Evolutionary conservation across 1,284 basidiomycete genomes (phyloP), one percentile per base, ranked within the genome.

Genomic region (Pseudozyma tsukubaensis): DNA sequence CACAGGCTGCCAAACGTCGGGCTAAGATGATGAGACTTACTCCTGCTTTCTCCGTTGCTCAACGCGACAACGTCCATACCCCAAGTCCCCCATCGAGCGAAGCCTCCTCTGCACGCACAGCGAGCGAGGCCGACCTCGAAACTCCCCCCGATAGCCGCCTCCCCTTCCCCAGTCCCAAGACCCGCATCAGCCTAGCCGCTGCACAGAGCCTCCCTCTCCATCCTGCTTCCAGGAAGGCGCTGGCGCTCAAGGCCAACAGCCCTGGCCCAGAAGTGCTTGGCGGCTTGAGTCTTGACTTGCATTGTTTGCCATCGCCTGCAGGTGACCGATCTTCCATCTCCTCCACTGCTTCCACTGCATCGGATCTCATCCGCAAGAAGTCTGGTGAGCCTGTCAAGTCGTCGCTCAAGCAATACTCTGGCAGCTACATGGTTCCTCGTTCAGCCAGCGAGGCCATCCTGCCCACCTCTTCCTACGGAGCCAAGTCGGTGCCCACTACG

Each of bases 361-460:
- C 65, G 13, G 76, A 80, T 2, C 82, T 91, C 60, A 86, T 92
- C 37, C 89, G 94, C 62, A 97, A 96, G 85, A 97, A 97, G 86
- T 94, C 93, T 24, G 94, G 94, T 36, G 92, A 97, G 86, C 90
- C 93, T 1, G 89, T 98, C 82, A 94, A 94, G 85, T 91, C 94
- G 2, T 94, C 94, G 2, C 88, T 98, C 77, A 97, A 97, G 86
- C 87, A 89, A 16, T 88, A 88, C 65, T 58, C 66, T 29, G 87
- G 76, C 89, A 40, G 82, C 36, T 76, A 78, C 65, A 56, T 80
- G n/a, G 55, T 55, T 18, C 64, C 69, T 82, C 40, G 75, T 54
- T 66, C 68, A 42, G 87, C 76, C 88, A 89, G 89, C 90, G 55
- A 70, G 42, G 56, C 77, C 40, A 56, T 64, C 55, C 47, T 68